Percentiles rank a stretch among this genome's conserved stretches.
Evolutionary conservation across 176 grass and related monocot species (phyloP).

Genomic region (Typha latifolia): DNA sequence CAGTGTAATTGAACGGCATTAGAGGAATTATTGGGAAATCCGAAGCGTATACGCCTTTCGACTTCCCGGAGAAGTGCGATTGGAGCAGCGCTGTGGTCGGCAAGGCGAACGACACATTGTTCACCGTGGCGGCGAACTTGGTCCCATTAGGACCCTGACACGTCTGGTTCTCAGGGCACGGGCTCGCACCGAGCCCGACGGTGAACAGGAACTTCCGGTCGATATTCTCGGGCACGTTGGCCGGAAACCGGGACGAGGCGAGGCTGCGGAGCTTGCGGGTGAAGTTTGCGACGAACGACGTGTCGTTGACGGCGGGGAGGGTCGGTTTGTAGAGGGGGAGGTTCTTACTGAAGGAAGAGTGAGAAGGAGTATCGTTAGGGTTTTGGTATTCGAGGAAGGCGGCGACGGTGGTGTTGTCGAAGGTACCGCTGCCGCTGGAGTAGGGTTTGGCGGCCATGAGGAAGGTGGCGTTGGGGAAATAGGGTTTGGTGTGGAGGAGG

Average conservation of each 20-base stretch:
- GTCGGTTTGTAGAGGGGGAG: conserved; percentile 27
- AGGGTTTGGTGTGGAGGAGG: conserved; percentile 34
- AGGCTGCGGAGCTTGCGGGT: conserved; percentile 57
- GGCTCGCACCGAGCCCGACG: conserved; percentile 48
- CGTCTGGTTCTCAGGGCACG: conserved; percentile 46
- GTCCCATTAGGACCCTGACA: conserved; percentile 73
- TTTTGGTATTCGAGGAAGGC: conserved; percentile 54
- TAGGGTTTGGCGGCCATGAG: conserved; percentile 50
- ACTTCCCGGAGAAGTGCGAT: conserved; percentile 61
- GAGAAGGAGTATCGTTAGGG: neutral
- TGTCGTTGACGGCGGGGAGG: conserved; percentile 59
- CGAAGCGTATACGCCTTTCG: conserved; percentile 35
- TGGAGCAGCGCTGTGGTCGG: conserved; percentile 57
- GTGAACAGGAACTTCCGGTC: conserved; percentile 62
- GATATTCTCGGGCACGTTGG: conserved; percentile 33
- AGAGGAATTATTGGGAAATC: conserved; percentile 46
- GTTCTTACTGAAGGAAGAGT: conserved; percentile 16
- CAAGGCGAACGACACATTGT: conserved; percentile 60
- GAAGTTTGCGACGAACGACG: conserved; percentile 47
- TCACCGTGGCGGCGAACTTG: conserved; percentile 47
- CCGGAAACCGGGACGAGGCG: conserved; percentile 44
- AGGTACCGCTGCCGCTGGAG: conserved; percentile 41
- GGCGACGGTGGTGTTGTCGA: conserved; percentile 74
- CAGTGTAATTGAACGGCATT: conserved; percentile 63
- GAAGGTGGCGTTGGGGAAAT: conserved; percentile 18